These are phyloP conservation scores for Clarkia xantiana DNA, from an alignment of 345 rosid genomes.

Conservation along the genomic window DNA sequence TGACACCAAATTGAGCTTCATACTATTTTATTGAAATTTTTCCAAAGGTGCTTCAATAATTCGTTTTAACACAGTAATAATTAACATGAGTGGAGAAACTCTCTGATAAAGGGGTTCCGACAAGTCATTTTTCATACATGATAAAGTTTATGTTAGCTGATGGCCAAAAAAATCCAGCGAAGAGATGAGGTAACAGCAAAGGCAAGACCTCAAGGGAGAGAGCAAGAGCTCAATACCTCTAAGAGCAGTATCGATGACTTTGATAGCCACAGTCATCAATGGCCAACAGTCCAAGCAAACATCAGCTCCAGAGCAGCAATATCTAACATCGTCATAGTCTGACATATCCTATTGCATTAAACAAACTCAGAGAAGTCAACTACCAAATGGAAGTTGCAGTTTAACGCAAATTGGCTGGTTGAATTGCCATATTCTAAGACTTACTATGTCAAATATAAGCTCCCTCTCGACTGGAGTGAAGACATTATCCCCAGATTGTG, in stretches of 20 bases:
- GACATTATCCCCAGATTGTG: conserved; percentile 55
- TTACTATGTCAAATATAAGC: conserved; percentile 75
- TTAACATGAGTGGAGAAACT: no score
- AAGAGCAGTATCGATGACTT: conserved; percentile 74
- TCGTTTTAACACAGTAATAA: no score
- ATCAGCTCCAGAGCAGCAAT: conserved; percentile 91
- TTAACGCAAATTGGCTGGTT: not conserved
- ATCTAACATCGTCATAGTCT: conserved; percentile 81
- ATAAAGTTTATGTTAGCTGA: no score
- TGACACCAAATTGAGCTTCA: no score
- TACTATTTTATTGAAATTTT: no score
- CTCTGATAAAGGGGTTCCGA: no score
- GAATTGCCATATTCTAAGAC: conserved; percentile 8
- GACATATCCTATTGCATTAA: conserved; percentile 44
- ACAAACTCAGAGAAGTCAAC: conserved; percentile 10
- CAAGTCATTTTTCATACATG: no score
- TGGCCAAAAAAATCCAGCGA: not conserved
- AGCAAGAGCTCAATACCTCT: conserved; percentile 33
- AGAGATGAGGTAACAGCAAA: not conserved
- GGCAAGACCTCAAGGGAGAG: not conserved
- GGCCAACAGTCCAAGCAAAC: conserved; percentile 93
- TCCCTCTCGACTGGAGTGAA: conserved; percentile 88
- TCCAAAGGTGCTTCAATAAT: no score
- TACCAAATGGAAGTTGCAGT: not conserved
- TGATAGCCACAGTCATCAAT: conserved; percentile 39